Evolutionary conservation across 2,329 filamentous ascomycete species (phyloP), one percentile per base, ranked within the genome.

Genomic region (Penicillium concentricum): DNA sequence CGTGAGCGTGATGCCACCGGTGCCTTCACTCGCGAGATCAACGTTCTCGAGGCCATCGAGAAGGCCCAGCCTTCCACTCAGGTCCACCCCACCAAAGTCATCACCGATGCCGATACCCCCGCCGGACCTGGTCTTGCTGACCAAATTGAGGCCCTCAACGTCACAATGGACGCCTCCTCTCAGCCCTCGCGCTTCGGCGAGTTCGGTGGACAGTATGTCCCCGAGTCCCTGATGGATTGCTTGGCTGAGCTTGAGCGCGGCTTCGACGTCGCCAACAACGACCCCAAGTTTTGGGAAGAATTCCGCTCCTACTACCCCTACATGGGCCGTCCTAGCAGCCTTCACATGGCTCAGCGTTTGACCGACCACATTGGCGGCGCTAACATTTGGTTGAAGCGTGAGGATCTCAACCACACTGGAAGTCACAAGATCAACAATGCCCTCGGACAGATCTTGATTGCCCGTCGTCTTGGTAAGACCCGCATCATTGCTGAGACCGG

Each of bases 401-500:
- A 99, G 78, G 94, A 99, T 73, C 81, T 97, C 55, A 97, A 97
- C 78, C 94, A 99, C 74, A 97, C 94, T 9, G 94, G 94, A 64
- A 95, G 90, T 61, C 94, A 99, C 83, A 99, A 99, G 84, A 97
- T 99, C 82, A 99, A 99, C 82, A 99, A 99, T 69, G 94, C 94
- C 0, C 81, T 99, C 9, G 94, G 94, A 2, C 94, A 99, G 76
- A 87, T 97, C 47, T 84, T 99, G 15, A 80, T 99, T 38, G 94
- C 94, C 2, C 84, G 84, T 67, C 83, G 91, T 60, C 78, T 99
- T 47, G 94, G 94, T 49, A 99, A 99, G 84, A 97, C 88, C 6
- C 89, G 92, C 74, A 97, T 99, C 68, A 99, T 99, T 67, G 94
- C 94, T 47, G 94, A 99, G 79, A 99, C 94, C 16, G 94, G 94